Evolutionary conservation across 1,284 basidiomycete genomes (phyloP), one percentile per base, ranked within the genome.

Genomic region (Fomes fomentarius): DNA sequence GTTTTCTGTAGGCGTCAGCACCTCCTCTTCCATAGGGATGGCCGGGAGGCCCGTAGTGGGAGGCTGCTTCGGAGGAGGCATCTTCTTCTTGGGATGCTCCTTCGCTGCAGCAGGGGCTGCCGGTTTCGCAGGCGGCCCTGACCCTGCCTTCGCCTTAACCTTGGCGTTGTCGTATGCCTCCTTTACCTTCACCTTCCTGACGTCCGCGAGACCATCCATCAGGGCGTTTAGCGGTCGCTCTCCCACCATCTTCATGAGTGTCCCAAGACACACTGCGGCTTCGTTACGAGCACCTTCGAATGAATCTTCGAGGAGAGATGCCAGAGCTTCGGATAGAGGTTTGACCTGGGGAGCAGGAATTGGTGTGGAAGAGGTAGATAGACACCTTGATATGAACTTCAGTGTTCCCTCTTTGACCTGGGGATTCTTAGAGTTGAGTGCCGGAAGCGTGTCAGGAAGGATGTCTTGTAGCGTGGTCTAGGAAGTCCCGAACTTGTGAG

Each of bases 161-260:
- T 86, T 86, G 2, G 93, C 94, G 62, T 89, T 93, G 61, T 91
- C 94, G 63, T 85, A 94, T 9, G 93, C 93, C 67, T 98, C 97
- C 72, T 93, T 96, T 52, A 99, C 92, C 73, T 99, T 99, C 5
- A 77, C 82, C 73, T 95, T 96, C 61, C 96, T 83, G 34, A 98
- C 80, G 65, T 98, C 96, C 30, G 94, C 88, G 49, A 99, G 77
- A 24, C 82, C 77, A 58, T 98, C 96, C 76, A 98, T 83, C 31
- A 93, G 80, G 0, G 92, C 91, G 69, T 91, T 94, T 59, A 99
- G 82, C 11, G 92, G 88, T 25, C 97, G 80, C 71, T 99, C 96
- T 22, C 97, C 97, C 12, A 99, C 85, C 79, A 99, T 95, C 78
- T 94, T 98, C 93, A 97, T 96, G 62, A 99, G 75, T 0, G 89